Conservation (phyloP, 257 asterid species). For the Fraxinus americana region DNA sequence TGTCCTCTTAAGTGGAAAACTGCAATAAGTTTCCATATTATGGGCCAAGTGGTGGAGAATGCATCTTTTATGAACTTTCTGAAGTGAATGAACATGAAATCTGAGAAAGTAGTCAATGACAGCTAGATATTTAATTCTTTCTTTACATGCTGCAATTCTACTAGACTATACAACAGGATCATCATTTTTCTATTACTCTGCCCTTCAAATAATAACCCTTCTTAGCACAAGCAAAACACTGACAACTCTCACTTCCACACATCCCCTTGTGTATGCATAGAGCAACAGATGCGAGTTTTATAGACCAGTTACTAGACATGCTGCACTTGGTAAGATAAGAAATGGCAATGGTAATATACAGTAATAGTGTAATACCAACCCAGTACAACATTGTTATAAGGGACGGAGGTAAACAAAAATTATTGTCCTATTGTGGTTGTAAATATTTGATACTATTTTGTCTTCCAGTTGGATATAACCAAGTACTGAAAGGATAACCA, state of each 20-base stretch:
- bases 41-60: constrained; percentile 1
- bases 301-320: not conserved
- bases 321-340: not conserved
- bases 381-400: not conserved
- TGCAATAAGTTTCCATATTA: constrained; percentile 2
- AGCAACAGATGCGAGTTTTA: not conserved
- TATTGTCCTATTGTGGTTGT: not conserved
- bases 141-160: not conserved
- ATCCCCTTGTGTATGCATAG: not conserved
- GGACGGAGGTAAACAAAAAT: not conserved
- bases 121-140: not conserved
- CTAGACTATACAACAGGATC: not conserved
- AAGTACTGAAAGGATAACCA: not conserved
- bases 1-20: not conserved
- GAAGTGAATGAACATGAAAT: not conserved
- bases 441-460: not conserved
- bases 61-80: not conserved
- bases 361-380: not conserved
- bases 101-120: not conserved
- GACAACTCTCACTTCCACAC: not conserved
- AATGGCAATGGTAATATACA: not conserved
- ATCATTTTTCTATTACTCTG: not conserved
- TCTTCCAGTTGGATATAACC: not conserved
- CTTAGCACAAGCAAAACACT: not conserved
- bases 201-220: not conserved